phyloP scores from a whole-genome alignment of 371 early-diverging fungal species.

The Syncephalis plumigaleata region DNA sequence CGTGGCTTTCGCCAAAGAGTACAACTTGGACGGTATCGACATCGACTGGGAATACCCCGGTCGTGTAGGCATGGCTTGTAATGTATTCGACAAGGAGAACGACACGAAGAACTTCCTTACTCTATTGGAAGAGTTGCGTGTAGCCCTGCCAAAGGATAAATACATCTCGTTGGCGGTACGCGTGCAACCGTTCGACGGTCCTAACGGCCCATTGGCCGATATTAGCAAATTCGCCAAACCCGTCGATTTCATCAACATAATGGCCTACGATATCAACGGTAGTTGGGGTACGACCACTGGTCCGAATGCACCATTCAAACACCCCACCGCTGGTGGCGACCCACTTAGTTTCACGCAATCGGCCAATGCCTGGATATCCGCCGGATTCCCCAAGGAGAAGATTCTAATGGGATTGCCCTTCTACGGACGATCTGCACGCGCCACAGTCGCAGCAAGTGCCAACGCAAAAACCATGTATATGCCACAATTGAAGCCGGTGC shows the following conservation, averaged over 20 bases:
- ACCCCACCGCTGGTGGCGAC: not conserved
- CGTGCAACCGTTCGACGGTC: constrained; percentile 36
- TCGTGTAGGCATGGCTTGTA: constrained; percentile 44
- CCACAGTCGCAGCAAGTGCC: not conserved
- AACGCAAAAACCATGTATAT: not conserved
- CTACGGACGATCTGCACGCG: constrained; percentile 29
- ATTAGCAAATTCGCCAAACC: constrained; percentile 31
- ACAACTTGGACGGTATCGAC: constrained; percentile 28
- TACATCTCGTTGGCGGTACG: constrained; percentile 53
- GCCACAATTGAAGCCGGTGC: constrained; percentile 9
- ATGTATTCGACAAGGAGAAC: constrained; percentile 22
- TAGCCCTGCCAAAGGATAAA: constrained; percentile 29
- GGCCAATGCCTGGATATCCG: constrained; percentile 24
- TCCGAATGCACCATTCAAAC: constrained; percentile 40
- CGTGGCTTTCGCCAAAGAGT: constrained; percentile 16
- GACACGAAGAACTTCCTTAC: constrained; percentile 38
- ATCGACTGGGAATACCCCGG: constrained; percentile 72
- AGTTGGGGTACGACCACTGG: constrained; percentile 31
- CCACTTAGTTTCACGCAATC: constrained; percentile 9
- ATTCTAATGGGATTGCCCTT: constrained; percentile 40
- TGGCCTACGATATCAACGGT: constrained; percentile 29
- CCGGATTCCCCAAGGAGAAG: constrained; percentile 36
- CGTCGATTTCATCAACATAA: constrained; percentile 37
- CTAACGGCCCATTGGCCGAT: constrained; percentile 32
- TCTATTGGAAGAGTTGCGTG: constrained; percentile 41